Percentiles rank a stretch among this genome's conserved stretches.
Conservation (phyloP, 345 rosid genomes). For the Hibiscus tridactylites region DNA sequence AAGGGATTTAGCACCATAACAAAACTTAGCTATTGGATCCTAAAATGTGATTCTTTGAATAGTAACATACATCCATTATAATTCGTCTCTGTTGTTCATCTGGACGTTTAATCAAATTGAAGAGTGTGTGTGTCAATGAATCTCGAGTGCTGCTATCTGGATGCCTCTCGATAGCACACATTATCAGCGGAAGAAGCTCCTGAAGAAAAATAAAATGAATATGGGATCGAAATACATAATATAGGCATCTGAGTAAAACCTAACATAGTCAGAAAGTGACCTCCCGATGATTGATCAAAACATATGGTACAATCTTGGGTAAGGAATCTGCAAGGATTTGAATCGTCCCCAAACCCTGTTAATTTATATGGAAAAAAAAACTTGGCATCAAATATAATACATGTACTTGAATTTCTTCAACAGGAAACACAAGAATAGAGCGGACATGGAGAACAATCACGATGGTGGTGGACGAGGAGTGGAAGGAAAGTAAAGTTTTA, state of each 20-base stretch:
- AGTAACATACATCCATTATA: constrained; percentile 82
- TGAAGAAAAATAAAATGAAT: constrained; percentile 17
- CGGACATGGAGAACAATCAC: background rate
- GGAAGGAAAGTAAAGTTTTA: background rate
- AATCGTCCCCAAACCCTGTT: constrained; percentile 81
- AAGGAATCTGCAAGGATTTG: constrained; percentile 94
- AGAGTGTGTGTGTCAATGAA: constrained; percentile 87
- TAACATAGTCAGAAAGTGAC: constrained; percentile 27
- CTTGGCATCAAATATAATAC: background rate
- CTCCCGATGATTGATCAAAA: constrained; percentile 96
- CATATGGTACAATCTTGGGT: constrained; percentile 97
- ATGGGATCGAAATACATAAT: background rate
- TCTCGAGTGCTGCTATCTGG: constrained; percentile 72
- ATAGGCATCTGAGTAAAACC: background rate
- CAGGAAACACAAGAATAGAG: background rate
- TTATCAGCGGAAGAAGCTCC: constrained; percentile 97
- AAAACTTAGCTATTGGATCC: constrained; percentile 9
- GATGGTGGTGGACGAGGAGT: background rate
- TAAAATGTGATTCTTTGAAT: constrained; percentile 14
- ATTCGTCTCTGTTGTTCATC: constrained; percentile 92
- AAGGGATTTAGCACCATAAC: constrained; percentile 19
- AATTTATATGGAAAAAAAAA: constrained; percentile 12
- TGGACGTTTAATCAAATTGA: constrained; percentile 93
- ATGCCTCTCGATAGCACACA: constrained; percentile 98
- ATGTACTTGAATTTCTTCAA: background rate